These are phyloP conservation scores for Cercospora brassicicola DNA, from an alignment of 2,329 filamentous ascomycete genomes.

Conservation along the genomic window DNA sequence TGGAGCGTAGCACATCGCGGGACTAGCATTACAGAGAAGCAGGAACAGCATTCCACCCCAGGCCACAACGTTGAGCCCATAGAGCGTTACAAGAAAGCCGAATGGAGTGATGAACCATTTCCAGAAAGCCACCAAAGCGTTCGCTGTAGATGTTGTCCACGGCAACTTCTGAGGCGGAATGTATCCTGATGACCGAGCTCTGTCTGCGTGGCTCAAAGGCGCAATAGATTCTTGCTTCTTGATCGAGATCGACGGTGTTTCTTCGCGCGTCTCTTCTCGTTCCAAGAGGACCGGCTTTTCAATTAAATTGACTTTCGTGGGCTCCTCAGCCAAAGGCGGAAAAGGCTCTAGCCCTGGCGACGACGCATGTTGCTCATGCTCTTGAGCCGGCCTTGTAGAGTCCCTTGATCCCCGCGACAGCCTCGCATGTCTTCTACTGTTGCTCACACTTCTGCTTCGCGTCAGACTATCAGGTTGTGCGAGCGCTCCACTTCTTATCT, in stretches of 20 bases:
- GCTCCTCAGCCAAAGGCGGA: conserved; percentile 28
- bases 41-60: conserved; percentile 93
- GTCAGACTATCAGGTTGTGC: conserved; percentile 12
- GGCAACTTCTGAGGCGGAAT: conserved; percentile 38
- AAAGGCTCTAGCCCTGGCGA: conserved; percentile 20
- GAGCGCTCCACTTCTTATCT: conserved; percentile 42
- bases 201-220: conserved; percentile 9
- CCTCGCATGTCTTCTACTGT: conserved; percentile 19
- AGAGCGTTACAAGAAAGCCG: conserved; percentile 75
- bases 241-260: neutral
- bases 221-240: neutral
- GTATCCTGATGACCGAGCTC: conserved; percentile 42
- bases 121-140: conserved; percentile 61
- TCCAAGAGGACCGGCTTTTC: neutral
- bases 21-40: conserved; percentile 71
- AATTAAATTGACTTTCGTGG: conserved; percentile 8
- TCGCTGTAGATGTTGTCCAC: conserved; percentile 19
- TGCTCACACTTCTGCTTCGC: conserved; percentile 21
- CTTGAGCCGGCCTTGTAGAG: neutral
- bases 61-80: conserved; percentile 78
- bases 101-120: conserved; percentile 72
- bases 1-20: conserved; percentile 68
- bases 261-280: neutral
- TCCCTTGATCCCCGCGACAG: conserved; percentile 18
- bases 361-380: neutral